These are phyloP conservation scores for Alternaria arbusti DNA, from an alignment of 2,329 filamentous ascomycete species.

Conservation along the genomic window DNA sequence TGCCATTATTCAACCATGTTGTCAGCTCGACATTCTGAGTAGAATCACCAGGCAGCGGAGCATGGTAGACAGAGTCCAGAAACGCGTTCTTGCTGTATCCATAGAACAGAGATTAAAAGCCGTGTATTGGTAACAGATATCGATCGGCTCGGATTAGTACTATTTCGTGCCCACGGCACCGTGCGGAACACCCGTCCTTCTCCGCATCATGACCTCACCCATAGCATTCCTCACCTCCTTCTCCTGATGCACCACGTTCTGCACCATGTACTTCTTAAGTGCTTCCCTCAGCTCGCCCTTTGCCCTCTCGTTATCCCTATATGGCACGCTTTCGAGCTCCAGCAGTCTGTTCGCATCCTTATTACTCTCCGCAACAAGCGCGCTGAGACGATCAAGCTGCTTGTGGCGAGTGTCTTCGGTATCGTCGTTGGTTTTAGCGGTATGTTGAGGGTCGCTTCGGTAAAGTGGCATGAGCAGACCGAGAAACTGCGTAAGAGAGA, in stretches of 20 bases:
- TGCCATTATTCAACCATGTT: neutral
- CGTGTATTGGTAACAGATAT: neutral
- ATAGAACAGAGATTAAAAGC: neutral
- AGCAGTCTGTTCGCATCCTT: constrained; percentile 73
- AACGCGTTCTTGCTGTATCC: neutral
- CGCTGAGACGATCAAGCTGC: constrained; percentile 71
- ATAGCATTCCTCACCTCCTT: constrained; percentile 84
- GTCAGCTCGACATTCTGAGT: neutral
- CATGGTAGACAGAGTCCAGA: neutral
- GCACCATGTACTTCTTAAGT: constrained; percentile 85
- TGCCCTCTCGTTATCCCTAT: constrained; percentile 72
- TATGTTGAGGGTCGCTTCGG: constrained; percentile 35
- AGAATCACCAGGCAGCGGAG: neutral
- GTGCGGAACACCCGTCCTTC: constrained; percentile 66
- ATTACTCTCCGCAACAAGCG: constrained; percentile 65
- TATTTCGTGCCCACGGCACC: constrained; percentile 55
- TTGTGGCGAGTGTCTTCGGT: constrained; percentile 54
- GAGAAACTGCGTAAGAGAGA: constrained; percentile 64
- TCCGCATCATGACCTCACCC: constrained; percentile 68
- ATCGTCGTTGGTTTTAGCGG: constrained; percentile 30
- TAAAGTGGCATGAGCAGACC: constrained; percentile 45
- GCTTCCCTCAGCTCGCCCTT: constrained; percentile 68
- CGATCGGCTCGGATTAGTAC: neutral
- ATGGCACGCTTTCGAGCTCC: constrained; percentile 81
- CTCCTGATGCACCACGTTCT: constrained; percentile 76